Conservation (phyloP, 2,329 filamentous ascomycete species). For the Fusarium succisae region DNA sequence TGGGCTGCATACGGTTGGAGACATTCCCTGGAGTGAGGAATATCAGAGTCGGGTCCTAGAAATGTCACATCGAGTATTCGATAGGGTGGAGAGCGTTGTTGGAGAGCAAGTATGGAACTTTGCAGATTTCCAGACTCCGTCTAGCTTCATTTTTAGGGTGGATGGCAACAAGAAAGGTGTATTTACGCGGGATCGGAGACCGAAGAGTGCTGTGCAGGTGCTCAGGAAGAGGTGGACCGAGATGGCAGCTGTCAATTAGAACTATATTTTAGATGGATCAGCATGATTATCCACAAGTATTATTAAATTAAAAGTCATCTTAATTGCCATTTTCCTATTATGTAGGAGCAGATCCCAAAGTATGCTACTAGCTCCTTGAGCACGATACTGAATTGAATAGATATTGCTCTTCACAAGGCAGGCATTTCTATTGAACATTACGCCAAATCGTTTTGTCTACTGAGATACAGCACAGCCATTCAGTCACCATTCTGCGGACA, state of each 20-base stretch:
- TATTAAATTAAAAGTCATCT: too few species aligned
- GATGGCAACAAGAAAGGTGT: slow-evolving; percentile 34
- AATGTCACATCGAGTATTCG: slow-evolving; percentile 29
- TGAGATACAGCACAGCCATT: too few species aligned
- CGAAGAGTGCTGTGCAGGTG: slow-evolving; percentile 8
- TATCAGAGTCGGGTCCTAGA: slow-evolving; percentile 21
- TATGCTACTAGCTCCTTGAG: neutral
- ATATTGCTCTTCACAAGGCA: too few species aligned
- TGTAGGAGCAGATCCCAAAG: too few species aligned
- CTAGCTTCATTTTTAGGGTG: slow-evolving; percentile 22
- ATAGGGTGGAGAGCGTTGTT: slow-evolving; percentile 22
- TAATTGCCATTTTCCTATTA: too few species aligned
- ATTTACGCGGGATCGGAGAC: slow-evolving; percentile 23
- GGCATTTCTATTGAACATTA: too few species aligned
- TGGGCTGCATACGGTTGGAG: slow-evolving; percentile 11
- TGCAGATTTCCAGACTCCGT: slow-evolving; percentile 25
- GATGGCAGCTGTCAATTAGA: neutral
- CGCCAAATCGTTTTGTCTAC: neutral
- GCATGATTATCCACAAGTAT: too few species aligned
- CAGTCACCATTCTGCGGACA: neutral
- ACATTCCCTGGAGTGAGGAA: slow-evolving; percentile 32
- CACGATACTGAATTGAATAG: neutral
- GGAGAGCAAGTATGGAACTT: slow-evolving; percentile 34
- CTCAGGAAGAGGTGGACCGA: slow-evolving; percentile 10
- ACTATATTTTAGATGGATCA: too few species aligned